Base-by-base conservation (phyloP, 148 eudicot genomes). In the Camellia granthamiana region DNA sequence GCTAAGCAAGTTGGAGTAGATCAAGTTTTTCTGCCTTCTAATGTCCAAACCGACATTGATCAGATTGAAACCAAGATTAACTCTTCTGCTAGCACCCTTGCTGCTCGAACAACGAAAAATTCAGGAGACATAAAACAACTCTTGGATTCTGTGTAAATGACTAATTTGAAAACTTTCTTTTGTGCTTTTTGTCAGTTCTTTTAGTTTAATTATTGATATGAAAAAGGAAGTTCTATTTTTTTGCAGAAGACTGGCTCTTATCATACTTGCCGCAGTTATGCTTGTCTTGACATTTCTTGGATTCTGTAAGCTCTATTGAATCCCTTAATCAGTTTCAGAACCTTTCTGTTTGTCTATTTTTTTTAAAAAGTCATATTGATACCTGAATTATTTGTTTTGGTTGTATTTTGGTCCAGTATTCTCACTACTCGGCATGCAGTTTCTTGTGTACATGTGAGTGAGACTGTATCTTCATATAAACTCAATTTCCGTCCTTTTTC, bases 241-340 rank as follows among this genome's bases (percentile, higher is more conserved):
- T 64, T 79, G 85, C 91, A 95, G 97, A 90, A 89, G 94, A 87
- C 76, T 91, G 74, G 85, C 92, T 47, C 97, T 95, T 54, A 91
- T 95, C 61, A 82, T 93, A 21, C 79, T 95, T 56, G 89, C 99
- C 38, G 97, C 97, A 21, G 88, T 93, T 61, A 93, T 95, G 97
- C 97, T 95, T 67, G 81, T 87, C 69, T 66, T 95, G 75, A 86
- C 92, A 19, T 92, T 93, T 84, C 85, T 93, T 51, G 99, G 99
- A 83, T 90, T 95, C 81, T 78, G 98, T 95, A 89, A 84, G 91
- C 79, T 30, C 58, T 72, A 66, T 79, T 78, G 0, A 13, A 13
- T 79, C 44, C 77, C 58, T 41, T 54, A 78, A 13, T 60, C 41
- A 76, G 73, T 64, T 69, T 19, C 65, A 56, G 30, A 80, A 14